These are phyloP conservation scores for Epipyxis sp. DNA, from an alignment of 108 stramenopile genomes.

Conservation along the genomic window DNA sequence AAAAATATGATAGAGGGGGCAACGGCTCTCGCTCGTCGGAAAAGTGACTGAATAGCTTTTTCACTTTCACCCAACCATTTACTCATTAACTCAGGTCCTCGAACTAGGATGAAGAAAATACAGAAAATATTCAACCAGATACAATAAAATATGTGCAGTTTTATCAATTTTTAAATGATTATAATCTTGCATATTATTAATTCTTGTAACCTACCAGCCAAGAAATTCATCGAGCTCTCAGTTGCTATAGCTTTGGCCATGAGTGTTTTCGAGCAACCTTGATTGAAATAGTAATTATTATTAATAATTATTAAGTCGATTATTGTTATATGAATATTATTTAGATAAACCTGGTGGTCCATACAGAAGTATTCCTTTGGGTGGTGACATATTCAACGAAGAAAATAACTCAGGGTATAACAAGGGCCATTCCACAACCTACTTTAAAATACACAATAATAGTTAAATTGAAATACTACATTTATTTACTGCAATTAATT, in stretches of 20 bases:
- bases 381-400: constrained; percentile 41
- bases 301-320: too few relatives aligned
- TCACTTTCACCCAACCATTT: constrained; percentile 61
- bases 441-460: background rate
- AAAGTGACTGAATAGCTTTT: constrained; percentile 52
- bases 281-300: too few relatives aligned
- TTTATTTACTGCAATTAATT: too few relatives aligned
- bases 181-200: constrained; percentile 1
- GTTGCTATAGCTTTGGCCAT: constrained; percentile 58
- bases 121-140: background rate
- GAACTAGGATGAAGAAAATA: background rate
- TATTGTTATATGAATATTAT: too few relatives aligned
- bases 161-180: background rate
- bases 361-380: constrained; percentile 57
- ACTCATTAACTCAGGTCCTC: constrained; percentile 54
- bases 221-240: constrained; percentile 47
- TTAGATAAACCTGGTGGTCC: constrained; percentile 67
- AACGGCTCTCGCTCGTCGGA: constrained; percentile 52
- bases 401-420: constrained; percentile 43
- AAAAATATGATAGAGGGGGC: constrained; percentile 94
- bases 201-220: constrained; percentile 45
- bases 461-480: too few relatives aligned
- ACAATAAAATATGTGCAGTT: background rate
- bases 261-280: constrained; percentile 62
- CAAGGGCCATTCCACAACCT: constrained; percentile 61